These are phyloP conservation scores for Lanmaoa pseudosensibilis DNA, from an alignment of 768 basidiomycete species.

Conservation along the genomic window DNA sequence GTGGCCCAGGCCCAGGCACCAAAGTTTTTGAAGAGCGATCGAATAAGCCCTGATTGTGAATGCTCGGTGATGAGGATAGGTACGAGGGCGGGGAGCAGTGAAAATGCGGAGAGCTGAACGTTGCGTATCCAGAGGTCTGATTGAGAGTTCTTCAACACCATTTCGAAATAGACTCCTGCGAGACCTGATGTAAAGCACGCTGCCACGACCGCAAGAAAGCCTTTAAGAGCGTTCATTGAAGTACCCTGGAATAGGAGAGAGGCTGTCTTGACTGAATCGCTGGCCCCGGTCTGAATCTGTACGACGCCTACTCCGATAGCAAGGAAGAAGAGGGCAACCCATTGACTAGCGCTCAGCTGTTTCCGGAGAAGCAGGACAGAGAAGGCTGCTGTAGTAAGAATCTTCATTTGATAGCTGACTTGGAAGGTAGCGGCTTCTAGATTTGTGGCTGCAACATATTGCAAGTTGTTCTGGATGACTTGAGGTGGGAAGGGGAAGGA, in stretches of 20 bases:
- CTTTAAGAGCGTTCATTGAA: conserved; percentile 78
- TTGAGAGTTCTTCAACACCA: conserved; percentile 89
- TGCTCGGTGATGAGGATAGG: conserved; percentile 65
- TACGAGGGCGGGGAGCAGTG: conserved; percentile 81
- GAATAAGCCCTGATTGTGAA: conserved; percentile 40
- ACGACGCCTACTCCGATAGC: conserved; percentile 89
- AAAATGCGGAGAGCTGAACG: conserved; percentile 93
- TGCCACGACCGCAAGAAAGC: conserved; percentile 84
- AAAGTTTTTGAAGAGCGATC: conserved; percentile 77
- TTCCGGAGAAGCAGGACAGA: conserved; percentile 81
- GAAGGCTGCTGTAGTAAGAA: conserved; percentile 89
- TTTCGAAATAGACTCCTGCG: conserved; percentile 97
- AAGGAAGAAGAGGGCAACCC: conserved; percentile 82
- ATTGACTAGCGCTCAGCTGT: conserved; percentile 70
- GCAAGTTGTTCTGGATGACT: conserved; percentile 94
- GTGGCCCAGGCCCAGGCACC: conserved; percentile 92
- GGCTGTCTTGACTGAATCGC: conserved; percentile 25
- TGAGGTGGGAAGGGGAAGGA: not conserved
- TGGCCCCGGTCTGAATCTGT: conserved; percentile 64
- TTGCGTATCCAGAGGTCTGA: conserved; percentile 96
- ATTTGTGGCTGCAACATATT: conserved; percentile 93
- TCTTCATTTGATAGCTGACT: conserved; percentile 97
- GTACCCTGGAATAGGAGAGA: conserved; percentile 40
- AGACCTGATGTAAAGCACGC: conserved; percentile 96
- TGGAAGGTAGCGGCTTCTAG: conserved; percentile 95